These are phyloP conservation scores for Fusarium hainanense DNA, from an alignment of 2,329 filamentous ascomycete species.

Conservation along the genomic window DNA sequence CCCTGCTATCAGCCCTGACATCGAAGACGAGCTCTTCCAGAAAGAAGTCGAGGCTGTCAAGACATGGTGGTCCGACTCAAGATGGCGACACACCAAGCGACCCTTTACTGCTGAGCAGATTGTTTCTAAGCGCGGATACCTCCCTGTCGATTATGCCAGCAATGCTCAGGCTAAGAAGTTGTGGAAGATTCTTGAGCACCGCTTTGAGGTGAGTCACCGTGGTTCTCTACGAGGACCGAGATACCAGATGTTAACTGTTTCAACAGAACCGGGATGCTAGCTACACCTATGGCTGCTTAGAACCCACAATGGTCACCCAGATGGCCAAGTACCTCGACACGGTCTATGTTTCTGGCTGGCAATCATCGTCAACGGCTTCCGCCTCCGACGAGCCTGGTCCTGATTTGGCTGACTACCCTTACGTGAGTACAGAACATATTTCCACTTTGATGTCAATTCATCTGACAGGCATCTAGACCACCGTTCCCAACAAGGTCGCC, in stretches of 20 bases:
- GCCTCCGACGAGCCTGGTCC: constrained; percentile 95
- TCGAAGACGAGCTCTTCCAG: constrained; percentile 75
- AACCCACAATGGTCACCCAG: constrained; percentile 98
- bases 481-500: constrained; percentile 96
- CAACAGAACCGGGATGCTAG: constrained; percentile 81
- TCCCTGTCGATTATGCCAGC: constrained; percentile 92
- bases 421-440: constrained; percentile 64
- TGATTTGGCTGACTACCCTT: constrained; percentile 97
- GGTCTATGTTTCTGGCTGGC: constrained; percentile 98
- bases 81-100: constrained; percentile 93
- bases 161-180: constrained; percentile 93
- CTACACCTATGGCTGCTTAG: constrained; percentile 96
- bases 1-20: constrained; percentile 64
- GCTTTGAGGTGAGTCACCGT: constrained; percentile 76
- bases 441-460: background rate
- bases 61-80: constrained; percentile 91
- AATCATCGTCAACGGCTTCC: constrained; percentile 96
- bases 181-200: constrained; percentile 86
- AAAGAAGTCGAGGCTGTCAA: constrained; percentile 89
- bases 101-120: constrained; percentile 98
- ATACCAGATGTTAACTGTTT: background rate
- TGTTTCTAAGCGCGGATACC: constrained; percentile 90
- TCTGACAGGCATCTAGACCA: constrained; percentile 73
- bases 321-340: constrained; percentile 99
- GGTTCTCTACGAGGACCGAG: background rate